Evolutionary conservation across 108 stramenopile genomes (phyloP).

Genomic region (Skeletonema potamos): DNA sequence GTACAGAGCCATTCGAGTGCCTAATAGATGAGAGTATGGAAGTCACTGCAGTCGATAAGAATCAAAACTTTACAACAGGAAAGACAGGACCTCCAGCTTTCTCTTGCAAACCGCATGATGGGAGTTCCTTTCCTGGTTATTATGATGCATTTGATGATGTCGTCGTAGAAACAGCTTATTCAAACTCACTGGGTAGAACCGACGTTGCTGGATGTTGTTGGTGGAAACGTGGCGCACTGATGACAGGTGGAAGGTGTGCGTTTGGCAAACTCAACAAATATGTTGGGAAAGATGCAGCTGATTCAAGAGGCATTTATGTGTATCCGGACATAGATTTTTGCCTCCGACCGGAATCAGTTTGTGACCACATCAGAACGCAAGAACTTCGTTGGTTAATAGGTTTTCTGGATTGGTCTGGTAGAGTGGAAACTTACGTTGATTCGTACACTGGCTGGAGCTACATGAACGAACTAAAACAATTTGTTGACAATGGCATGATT

Average conservation of each 20-base stretch:
- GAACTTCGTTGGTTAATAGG: constrained; percentile 55
- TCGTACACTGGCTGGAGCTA: constrained; percentile 24
- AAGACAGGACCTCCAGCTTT: constrained; percentile 21
- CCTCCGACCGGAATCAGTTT: constrained; percentile 29
- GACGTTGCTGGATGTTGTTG: constrained; percentile 20
- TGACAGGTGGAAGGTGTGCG: constrained; percentile 33
- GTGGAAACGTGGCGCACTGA: constrained; percentile 31
- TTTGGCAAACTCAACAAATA: constrained; percentile 49
- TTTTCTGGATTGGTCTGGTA: constrained; percentile 75
- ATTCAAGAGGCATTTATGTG: constrained; percentile 5
- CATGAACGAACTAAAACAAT: constrained; percentile 15
- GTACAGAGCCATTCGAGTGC: constrained; percentile 22
- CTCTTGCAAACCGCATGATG: constrained; percentile 14
- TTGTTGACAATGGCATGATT: constrained; percentile 27
- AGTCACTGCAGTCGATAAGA: constrained; percentile 15
- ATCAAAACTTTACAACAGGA: not conserved
- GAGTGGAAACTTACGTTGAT: constrained; percentile 66
- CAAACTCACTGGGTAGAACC: constrained; percentile 25
- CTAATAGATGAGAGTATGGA: constrained; percentile 15
- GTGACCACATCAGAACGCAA: constrained; percentile 7
- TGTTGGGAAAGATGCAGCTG: constrained; percentile 37
- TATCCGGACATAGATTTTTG: constrained; percentile 49
- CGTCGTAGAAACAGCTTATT: constrained; percentile 20
- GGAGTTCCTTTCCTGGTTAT: constrained; percentile 10
- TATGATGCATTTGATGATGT: constrained; percentile 19